Evolutionary conservation across 805 yeast genomes (phyloP).

Genomic region (Barnettozyma pratensis): DNA sequence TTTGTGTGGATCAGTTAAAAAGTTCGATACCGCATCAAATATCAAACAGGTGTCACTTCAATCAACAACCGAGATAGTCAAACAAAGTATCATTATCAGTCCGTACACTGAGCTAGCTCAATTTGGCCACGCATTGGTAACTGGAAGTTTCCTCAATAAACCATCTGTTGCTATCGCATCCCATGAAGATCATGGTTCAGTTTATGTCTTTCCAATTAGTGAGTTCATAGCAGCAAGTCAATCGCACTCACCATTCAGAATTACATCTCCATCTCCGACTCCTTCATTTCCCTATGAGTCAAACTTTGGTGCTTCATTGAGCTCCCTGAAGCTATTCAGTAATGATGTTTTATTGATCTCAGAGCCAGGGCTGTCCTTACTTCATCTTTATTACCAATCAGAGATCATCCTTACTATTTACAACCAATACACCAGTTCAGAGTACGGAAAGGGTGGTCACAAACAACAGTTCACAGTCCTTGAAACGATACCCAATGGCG

Average conservation of each 20-base stretch:
- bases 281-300: slow-evolving; percentile 24
- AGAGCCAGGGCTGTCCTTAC: slow-evolving; percentile 45
- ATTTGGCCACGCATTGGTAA: slow-evolving; percentile 42
- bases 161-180: slow-evolving; percentile 47
- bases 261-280: neutral
- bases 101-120: slow-evolving; percentile 26
- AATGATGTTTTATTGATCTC: slow-evolving; percentile 38
- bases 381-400: slow-evolving; percentile 33
- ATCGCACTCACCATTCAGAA: neutral
- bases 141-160: slow-evolving; percentile 36
- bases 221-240: slow-evolving; percentile 18
- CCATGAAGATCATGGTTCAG: slow-evolving; percentile 39
- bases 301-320: slow-evolving; percentile 40
- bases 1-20: slow-evolving; percentile 28
- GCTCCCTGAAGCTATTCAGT: slow-evolving; percentile 25
- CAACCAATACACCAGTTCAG: slow-evolving; percentile 22
- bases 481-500: slow-evolving; percentile 6
- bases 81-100: slow-evolving; percentile 11
- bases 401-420: slow-evolving; percentile 23
- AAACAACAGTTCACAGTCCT: slow-evolving; percentile 39
- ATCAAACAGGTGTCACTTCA: neutral
- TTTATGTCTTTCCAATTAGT: slow-evolving; percentile 38
- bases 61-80: neutral
- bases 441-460: slow-evolving; percentile 35
- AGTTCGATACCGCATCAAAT: neutral